These are phyloP conservation scores for Paramecium biaurelia DNA, from an alignment of 73 alveolate species.

Conservation along the genomic window DNA sequence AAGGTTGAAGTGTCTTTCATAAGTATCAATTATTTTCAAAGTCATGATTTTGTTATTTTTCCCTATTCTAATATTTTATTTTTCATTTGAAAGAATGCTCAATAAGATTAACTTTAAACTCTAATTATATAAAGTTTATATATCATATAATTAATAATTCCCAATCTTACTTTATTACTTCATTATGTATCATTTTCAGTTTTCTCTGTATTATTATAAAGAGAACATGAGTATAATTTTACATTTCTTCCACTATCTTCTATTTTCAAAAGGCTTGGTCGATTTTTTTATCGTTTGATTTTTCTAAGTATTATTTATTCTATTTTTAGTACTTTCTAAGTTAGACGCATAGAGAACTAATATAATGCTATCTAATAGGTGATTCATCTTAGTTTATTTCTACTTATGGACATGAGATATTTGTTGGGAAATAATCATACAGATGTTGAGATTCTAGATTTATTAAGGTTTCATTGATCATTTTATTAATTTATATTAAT, in stretches of 20 bases:
- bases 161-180: background rate
- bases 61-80: background rate
- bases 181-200: background rate
- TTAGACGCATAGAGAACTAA: background rate
- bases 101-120: background rate
- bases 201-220: background rate
- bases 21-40: background rate
- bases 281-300: background rate
- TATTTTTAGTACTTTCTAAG: background rate
- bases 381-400: background rate
- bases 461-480: background rate
- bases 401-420: background rate
- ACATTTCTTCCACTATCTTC: slow-evolving; percentile 34
- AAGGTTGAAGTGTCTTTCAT: background rate
- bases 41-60: background rate
- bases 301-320: background rate
- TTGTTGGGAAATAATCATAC: background rate
- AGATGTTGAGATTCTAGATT: background rate
- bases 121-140: background rate
- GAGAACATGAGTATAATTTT: background rate
- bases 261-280: background rate
- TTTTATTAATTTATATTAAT: background rate
- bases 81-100: background rate
- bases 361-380: background rate
- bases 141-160: background rate